Conservation (phyloP, 176 grass and related monocot genomes). For the Tillandsia fasciculata region DNA sequence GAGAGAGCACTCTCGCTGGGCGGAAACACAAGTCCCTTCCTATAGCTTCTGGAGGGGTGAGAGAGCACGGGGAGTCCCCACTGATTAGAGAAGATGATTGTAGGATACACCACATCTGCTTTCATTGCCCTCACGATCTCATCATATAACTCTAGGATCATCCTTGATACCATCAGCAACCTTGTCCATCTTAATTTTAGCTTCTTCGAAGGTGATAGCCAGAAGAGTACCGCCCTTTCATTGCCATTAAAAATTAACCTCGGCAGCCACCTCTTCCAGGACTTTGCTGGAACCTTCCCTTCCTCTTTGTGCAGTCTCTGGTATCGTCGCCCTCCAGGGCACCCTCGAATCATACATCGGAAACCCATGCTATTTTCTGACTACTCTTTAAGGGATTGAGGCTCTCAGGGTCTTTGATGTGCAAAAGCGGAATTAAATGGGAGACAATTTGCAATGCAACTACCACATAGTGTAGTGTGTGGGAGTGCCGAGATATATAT, state of each 20-base stretch:
- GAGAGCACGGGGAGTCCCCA: constrained; percentile 2
- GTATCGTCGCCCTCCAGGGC: neutral
- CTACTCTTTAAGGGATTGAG: neutral
- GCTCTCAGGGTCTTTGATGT: neutral
- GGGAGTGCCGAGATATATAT: neutral
- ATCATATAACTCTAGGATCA: neutral
- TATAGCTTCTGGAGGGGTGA: neutral
- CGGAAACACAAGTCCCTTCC: neutral
- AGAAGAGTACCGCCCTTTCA: neutral
- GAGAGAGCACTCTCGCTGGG: no score
- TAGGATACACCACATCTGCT: neutral
- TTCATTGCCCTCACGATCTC: neutral
- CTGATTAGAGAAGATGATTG: constrained; percentile 3
- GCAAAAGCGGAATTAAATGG: neutral
- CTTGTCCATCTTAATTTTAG: neutral
- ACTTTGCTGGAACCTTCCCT: neutral
- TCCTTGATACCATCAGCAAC: neutral
- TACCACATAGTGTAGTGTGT: neutral
- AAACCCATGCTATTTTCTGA: no score
- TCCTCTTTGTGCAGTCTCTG: neutral
- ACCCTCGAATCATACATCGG: neutral
- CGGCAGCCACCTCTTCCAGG: neutral
- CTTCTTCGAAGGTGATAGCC: neutral
- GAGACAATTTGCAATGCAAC: neutral
- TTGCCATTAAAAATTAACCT: neutral